These are phyloP conservation scores for Gracilaria gracilis DNA, from an alignment of 23 red algal genomes.

Conservation along the genomic window DNA sequence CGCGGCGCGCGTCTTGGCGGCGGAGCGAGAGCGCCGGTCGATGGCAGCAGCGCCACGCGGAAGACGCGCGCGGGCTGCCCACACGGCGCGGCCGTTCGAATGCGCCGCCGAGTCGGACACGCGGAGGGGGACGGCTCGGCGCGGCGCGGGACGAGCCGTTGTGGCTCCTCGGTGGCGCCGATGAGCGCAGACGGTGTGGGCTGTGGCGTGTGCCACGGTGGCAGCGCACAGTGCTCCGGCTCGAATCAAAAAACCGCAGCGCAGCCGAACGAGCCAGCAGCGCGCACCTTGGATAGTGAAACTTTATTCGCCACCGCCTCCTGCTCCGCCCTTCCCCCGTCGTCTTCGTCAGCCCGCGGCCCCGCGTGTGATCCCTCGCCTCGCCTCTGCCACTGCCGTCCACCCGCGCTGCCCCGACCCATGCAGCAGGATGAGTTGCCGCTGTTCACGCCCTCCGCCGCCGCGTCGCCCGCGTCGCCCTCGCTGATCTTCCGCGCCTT, in stretches of 20 bases:
- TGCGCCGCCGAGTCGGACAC: too few species aligned
- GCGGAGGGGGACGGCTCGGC: too few species aligned
- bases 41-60: too few species aligned
- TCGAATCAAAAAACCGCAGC: not conserved
- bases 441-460: constrained; percentile 39
- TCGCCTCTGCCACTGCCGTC: not conserved
- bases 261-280: not conserved
- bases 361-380: too few species aligned
- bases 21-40: too few species aligned
- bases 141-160: not conserved
- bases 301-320: too few species aligned
- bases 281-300: not conserved
- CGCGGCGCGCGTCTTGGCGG: too few species aligned
- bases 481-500: constrained; percentile 10
- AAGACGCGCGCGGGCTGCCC: too few species aligned
- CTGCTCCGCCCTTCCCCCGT: not conserved
- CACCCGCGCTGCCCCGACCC: not conserved
- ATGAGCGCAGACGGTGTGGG: too few species aligned
- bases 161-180: too few species aligned
- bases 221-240: not conserved
- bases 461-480: constrained; percentile 14
- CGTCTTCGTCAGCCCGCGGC: too few species aligned
- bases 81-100: not conserved
- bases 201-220: too few species aligned
- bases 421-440: constrained; percentile 64